Percentiles rank a stretch among this genome's conserved stretches.
phyloP scores from a whole-genome alignment of 2,329 filamentous ascomycete genomes.

The Gnomoniopsis smithogilvyi region DNA sequence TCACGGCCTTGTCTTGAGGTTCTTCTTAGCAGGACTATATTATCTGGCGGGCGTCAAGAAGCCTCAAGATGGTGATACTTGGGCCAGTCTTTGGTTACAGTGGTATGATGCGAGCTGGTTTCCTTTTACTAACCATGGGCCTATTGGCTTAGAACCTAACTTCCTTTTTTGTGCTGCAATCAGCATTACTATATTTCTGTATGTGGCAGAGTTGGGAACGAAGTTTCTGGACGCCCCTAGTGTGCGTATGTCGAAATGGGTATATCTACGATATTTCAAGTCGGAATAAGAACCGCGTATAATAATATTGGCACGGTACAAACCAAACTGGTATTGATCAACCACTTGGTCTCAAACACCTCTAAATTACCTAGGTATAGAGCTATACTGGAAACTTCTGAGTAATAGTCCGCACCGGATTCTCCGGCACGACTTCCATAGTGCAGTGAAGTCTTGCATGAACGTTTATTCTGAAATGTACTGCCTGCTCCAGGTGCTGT shows the following conservation, averaged over 20 bases:
- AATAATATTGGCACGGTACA: too few species aligned
- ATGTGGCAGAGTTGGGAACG: constrained; percentile 4
- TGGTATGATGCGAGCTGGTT: constrained; percentile 10
- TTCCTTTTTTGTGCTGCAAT: constrained; percentile 2
- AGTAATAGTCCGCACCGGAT: too few species aligned
- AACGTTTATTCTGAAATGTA: too few species aligned
- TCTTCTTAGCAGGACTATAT: background rate
- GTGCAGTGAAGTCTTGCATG: too few species aligned
- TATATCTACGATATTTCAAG: background rate
- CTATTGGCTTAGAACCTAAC: constrained; percentile 2
- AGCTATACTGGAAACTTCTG: too few species aligned
- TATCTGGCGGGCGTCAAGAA: constrained; percentile 4
- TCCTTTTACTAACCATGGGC: constrained; percentile 1
- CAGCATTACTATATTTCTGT: constrained; percentile 3
- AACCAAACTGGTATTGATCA: too few species aligned
- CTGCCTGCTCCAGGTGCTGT: too few species aligned
- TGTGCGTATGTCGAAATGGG: background rate
- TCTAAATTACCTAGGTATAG: too few species aligned
- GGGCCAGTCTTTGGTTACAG: background rate
- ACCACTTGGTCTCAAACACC: too few species aligned
- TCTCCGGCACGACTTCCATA: too few species aligned
- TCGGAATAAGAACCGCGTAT: too few species aligned
- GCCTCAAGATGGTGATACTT: background rate
- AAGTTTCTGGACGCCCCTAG: constrained; percentile 3
- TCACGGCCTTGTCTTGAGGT: background rate